Conservation (phyloP, 2,329 filamentous ascomycete species). For the Graphilbum fragrans region DNA sequence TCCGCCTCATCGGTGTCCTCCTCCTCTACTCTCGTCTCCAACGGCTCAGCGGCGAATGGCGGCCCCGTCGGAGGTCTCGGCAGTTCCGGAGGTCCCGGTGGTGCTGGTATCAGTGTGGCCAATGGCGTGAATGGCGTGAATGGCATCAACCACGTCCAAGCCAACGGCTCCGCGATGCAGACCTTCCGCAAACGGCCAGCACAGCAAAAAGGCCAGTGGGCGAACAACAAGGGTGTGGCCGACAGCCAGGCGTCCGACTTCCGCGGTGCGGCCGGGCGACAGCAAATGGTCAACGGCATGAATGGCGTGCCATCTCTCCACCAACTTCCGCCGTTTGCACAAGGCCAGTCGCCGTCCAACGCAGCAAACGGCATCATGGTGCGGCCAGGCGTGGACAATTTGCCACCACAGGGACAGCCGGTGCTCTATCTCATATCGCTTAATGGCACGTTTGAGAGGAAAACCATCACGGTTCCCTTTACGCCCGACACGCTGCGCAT, state of each 20-base stretch:
- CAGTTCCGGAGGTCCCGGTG: too few relatives aligned
- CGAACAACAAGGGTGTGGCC: conserved; percentile 30
- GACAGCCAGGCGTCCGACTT: conserved; percentile 37
- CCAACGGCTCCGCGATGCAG: conserved; percentile 38
- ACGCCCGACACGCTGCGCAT: conserved; percentile 90
- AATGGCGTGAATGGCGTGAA: neutral
- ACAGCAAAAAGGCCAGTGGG: conserved; percentile 38
- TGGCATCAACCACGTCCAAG: conserved; percentile 17
- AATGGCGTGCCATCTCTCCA: conserved; percentile 28
- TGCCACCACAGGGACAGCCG: conserved; percentile 48
- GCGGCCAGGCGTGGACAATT: conserved; percentile 50
- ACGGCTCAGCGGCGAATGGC: conserved; percentile 49
- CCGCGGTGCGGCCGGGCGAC: conserved; percentile 24
- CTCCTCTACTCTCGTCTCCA: conserved; percentile 51
- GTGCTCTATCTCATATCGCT: conserved; percentile 79
- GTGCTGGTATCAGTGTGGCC: neutral
- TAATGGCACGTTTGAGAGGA: conserved; percentile 94
- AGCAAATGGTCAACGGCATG: conserved; percentile 23
- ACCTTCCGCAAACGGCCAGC: conserved; percentile 35
- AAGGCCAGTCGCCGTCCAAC: conserved; percentile 24
- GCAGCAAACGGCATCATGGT: conserved; percentile 33
- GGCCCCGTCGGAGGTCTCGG: conserved; percentile 27
- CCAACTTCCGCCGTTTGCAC: conserved; percentile 24
- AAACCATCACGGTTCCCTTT: conserved; percentile 88
- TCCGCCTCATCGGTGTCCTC: conserved; percentile 45